Evolutionary conservation across 1,284 basidiomycete species (phyloP), one percentile per base, ranked within the genome.

Genomic region (Stereum hirsutum): DNA sequence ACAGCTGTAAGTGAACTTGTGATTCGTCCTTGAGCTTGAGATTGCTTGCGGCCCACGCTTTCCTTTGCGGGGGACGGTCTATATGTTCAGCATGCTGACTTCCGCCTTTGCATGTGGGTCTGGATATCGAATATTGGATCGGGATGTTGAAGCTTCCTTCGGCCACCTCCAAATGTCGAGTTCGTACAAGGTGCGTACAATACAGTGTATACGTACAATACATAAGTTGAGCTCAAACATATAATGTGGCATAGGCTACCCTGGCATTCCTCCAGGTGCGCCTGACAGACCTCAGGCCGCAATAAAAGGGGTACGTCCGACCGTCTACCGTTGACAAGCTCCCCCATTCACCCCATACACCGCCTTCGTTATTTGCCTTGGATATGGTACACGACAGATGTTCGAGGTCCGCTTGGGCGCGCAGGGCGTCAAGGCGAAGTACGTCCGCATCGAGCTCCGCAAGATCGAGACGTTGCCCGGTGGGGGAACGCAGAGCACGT

Each of bases 361-460:
- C n/a, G 30, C 15, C 33, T 26, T 19, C 15, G 37, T 30, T 40
- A n/a, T n/a, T n/a, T n/a, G n/a, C n/a, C n/a, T n/a, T n/a, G n/a
- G n/a, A n/a, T n/a, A n/a, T n/a, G n/a, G n/a, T n/a, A n/a, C n/a
- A n/a, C n/a, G 19, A 3, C 52, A 89, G 86, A 78, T 84, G n/a
- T 74, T 93, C 47, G 89, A 93, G 62, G 73, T 93, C 6, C 78
- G 89, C 27, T 69, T 81, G 17, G 80, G 77, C 8, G 66, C 71
- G 3, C 68, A 76, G 50, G 82, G 84, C n/a, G 76, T 87, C 55
- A 92, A 90, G 67, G 87, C 87, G 20, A 89, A 90, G 63, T 92
- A 86, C 81, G 81, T 94, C 23, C 78, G 84, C 50, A 79, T 93
- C 48, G 89, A 92, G 63, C 70, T 93, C 55, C 77, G 86, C 54